Evolutionary conservation across 2,329 filamentous ascomycete genomes (phyloP).

Genomic region (Fusarium camptoceras): DNA sequence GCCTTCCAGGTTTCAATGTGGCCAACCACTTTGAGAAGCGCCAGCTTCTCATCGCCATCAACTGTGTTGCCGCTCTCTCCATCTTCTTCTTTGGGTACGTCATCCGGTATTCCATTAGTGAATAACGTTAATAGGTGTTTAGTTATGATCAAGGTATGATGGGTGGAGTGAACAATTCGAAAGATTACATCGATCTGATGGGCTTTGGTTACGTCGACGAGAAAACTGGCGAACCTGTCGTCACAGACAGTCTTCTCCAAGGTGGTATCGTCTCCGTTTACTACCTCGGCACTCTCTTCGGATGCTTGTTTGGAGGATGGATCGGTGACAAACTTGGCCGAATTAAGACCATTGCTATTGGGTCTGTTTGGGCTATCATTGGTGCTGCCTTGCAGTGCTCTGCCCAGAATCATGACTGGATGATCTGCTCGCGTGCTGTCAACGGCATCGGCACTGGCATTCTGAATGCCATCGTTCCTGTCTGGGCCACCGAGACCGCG

Average conservation of each 20-base stretch:
- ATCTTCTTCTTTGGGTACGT: slow-evolving; percentile 46
- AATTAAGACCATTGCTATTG: slow-evolving; percentile 39
- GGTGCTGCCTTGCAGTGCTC: slow-evolving; percentile 31
- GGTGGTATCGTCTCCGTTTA: slow-evolving; percentile 43
- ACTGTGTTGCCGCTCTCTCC: slow-evolving; percentile 39
- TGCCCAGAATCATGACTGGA: slow-evolving; percentile 39
- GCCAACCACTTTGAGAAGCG: slow-evolving; percentile 43
- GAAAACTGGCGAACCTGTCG: slow-evolving; percentile 29
- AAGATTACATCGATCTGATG: slow-evolving; percentile 40
- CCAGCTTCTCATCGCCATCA: slow-evolving; percentile 42
- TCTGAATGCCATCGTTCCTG: slow-evolving; percentile 75
- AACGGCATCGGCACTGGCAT: slow-evolving; percentile 71
- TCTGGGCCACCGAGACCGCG: slow-evolving; percentile 77
- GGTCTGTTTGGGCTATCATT: slow-evolving; percentile 26
- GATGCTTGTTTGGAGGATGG: slow-evolving; percentile 37
- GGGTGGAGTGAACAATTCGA: slow-evolving; percentile 39
- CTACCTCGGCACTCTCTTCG: slow-evolving; percentile 42
- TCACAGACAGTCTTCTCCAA: slow-evolving; percentile 37
- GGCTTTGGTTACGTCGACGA: slow-evolving; percentile 41
- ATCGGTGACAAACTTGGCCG: slow-evolving; percentile 35
- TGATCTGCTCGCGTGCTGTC: slow-evolving; percentile 49
- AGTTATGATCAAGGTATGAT: slow-evolving; percentile 40
- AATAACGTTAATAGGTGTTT: accelerated
- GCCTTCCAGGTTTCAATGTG: slow-evolving; percentile 34
- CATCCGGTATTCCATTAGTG: background rate